Evolutionary conservation across 495 filamentous ascomycete genomes (phyloP).

Genomic region (Penicillium crystallinum): DNA sequence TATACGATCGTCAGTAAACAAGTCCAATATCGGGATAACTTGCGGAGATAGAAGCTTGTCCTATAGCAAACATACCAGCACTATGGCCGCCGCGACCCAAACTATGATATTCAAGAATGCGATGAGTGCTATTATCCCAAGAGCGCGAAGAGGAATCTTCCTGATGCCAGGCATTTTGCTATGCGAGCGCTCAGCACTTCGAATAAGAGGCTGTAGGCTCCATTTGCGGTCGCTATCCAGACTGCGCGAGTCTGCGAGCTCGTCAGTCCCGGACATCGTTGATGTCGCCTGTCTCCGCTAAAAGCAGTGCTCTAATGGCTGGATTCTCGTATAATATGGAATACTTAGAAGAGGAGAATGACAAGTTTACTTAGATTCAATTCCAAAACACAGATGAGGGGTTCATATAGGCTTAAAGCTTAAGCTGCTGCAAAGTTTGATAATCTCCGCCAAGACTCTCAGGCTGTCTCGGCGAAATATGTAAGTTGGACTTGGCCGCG

Average conservation of each 20-base stretch:
- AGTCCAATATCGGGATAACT: neutral
- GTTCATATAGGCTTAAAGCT: neutral
- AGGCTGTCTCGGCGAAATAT: neutral
- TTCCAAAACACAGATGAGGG: neutral
- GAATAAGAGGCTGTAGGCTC: conserved; percentile 29
- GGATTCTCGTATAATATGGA: too few species aligned
- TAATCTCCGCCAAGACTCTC: neutral
- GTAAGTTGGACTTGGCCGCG: too few species aligned
- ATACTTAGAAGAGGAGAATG: neutral
- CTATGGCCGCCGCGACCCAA: conserved; percentile 68
- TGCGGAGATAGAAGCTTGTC: too few species aligned
- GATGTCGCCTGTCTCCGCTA: too few species aligned
- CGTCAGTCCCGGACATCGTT: conserved; percentile 1
- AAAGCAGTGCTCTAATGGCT: too few species aligned
- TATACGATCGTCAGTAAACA: conserved; percentile 12
- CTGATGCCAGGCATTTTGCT: conserved; percentile 44
- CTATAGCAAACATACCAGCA: conserved; percentile 45
- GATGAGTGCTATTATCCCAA: conserved; percentile 63
- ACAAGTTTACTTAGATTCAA: neutral
- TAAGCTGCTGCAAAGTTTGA: neutral
- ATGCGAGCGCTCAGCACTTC: conserved; percentile 39
- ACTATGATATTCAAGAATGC: conserved; percentile 61
- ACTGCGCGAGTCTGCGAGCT: conserved; percentile 6
- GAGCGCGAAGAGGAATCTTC: conserved; percentile 58
- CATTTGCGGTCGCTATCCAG: conserved; percentile 28